Base-by-base conservation (phyloP, 495 filamentous ascomycete species). In the Oidiodendron maius region DNA sequence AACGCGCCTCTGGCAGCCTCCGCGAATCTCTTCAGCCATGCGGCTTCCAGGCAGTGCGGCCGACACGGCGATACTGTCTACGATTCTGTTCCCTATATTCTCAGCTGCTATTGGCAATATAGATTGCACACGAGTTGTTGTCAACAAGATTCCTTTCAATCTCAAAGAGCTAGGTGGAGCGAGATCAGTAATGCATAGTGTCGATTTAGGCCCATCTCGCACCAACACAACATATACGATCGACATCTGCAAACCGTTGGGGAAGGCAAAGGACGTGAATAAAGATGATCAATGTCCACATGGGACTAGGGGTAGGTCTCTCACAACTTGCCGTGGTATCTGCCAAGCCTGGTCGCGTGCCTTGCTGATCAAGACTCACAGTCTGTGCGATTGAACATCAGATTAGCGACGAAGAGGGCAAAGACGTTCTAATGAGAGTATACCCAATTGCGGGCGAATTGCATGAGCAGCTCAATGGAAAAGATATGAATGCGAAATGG, bases 151-250 rank as follows among this genome's bases (percentile, higher is more conserved):
- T 58, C 69, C 66, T 23, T 94, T 86, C 65, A 70, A 91, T 59
- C 66, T 96, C 9, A 68, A 61, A 11, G 44, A 71, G 16, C 75
- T 97, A 8, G 74, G 71, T 26, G 90, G 89, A 20, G 82, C 87
- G n/a, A 84, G 89, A 61, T 78, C 78, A n/a, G 71, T 94, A 21
- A 77, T 80, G 28, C 74, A 78, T 48, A 65, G 67, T 41, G 65
- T 74, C 37, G 68, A 76, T 20, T 58, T 60, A 32, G 77, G 72
- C 0, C 13, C 37, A 10, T 68, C 49, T 9, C 51, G 62, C 10
- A 57, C 59, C 25, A 95, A 95, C 58, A 89, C 81, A 5, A 96
- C 87, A 8, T 96, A 91, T 67, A 87, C 86, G n/a, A 62, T 98
- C 28, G 87, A 96, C 55, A 75, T 96, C 40, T 98, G 93, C 65